phyloP scores from a whole-genome alignment of 2,329 filamentous ascomycete species.

The Ophiosphaerella herpotricha region DNA sequence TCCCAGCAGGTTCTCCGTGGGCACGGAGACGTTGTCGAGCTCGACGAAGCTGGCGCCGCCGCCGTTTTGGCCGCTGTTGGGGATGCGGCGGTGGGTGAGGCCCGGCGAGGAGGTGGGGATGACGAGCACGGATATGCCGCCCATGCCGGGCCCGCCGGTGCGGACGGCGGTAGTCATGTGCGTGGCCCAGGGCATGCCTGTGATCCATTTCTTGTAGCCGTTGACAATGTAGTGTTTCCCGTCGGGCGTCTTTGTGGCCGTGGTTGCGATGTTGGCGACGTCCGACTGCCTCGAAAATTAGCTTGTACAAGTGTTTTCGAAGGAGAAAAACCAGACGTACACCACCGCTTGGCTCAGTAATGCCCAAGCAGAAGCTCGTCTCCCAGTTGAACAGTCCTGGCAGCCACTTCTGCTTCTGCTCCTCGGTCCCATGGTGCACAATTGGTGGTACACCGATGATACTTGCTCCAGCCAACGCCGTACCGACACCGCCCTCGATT shows the following conservation, averaged over 20 bases:
- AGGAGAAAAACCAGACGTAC: slow-evolving; percentile 10
- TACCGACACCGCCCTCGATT: slow-evolving; percentile 62
- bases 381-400: slow-evolving; percentile 63
- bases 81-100: slow-evolving; percentile 60
- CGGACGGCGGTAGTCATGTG: slow-evolving; percentile 67
- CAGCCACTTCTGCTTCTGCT: slow-evolving; percentile 64
- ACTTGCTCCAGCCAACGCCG: slow-evolving; percentile 63
- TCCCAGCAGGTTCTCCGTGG: slow-evolving; percentile 59
- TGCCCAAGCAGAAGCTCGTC: slow-evolving; percentile 66
- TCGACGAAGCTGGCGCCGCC: slow-evolving; percentile 80
- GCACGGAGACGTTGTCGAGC: slow-evolving; percentile 75
- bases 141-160: slow-evolving; percentile 59
- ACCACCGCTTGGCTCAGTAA: slow-evolving; percentile 65
- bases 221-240: slow-evolving; percentile 73
- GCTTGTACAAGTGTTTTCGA: neutral
- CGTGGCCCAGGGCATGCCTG: slow-evolving; percentile 63
- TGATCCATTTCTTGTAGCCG: slow-evolving; percentile 72
- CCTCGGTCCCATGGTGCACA: slow-evolving; percentile 63
- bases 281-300: slow-evolving; percentile 53
- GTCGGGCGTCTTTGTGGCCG: slow-evolving; percentile 72
- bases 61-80: slow-evolving; percentile 69
- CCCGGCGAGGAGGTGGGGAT: slow-evolving; percentile 58
- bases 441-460: slow-evolving; percentile 68
- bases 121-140: slow-evolving; percentile 62
- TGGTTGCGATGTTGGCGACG: slow-evolving; percentile 66